Conservation (phyloP, 2,329 filamentous ascomycete species). For the Fusarium globosum region DNA sequence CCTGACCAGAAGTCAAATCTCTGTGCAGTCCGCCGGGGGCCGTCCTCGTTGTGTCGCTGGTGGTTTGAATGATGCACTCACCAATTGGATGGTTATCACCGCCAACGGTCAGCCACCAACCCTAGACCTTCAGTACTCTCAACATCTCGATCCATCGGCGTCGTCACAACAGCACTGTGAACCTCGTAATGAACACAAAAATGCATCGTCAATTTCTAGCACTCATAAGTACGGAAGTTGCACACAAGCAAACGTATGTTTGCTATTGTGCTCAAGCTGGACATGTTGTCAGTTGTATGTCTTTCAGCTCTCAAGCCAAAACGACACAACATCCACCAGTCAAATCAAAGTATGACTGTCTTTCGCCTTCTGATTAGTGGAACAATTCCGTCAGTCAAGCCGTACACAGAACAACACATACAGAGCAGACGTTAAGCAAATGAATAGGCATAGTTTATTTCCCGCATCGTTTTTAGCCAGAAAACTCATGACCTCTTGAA, state of each 20-base stretch:
- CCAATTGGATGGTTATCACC: not conserved
- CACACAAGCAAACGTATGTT: no score
- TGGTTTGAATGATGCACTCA: not conserved
- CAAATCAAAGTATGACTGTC: not conserved
- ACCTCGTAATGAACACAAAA: not conserved
- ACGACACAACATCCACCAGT: conserved; percentile 6
- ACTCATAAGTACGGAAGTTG: not conserved
- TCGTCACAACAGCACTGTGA: not conserved
- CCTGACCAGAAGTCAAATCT: not conserved
- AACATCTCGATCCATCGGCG: not conserved
- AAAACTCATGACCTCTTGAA: conserved; percentile 13
- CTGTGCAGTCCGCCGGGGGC: no score
- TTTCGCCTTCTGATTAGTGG: conserved; percentile 11
- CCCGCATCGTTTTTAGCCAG: conserved; percentile 9
- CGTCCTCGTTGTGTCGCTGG: not conserved
- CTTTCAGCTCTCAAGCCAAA: not conserved
- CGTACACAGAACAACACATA: not conserved
- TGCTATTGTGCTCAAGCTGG: not conserved
- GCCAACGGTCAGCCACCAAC: not conserved
- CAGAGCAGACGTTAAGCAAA: not conserved
- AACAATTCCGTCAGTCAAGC: not conserved
- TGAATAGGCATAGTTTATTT: conserved; percentile 3
- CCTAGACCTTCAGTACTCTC: not conserved
- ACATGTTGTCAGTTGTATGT: not conserved
- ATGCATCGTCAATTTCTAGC: not conserved